Conservation (phyloP, 2,329 filamentous ascomycete species). For the Biscogniauxia marginata region DNA sequence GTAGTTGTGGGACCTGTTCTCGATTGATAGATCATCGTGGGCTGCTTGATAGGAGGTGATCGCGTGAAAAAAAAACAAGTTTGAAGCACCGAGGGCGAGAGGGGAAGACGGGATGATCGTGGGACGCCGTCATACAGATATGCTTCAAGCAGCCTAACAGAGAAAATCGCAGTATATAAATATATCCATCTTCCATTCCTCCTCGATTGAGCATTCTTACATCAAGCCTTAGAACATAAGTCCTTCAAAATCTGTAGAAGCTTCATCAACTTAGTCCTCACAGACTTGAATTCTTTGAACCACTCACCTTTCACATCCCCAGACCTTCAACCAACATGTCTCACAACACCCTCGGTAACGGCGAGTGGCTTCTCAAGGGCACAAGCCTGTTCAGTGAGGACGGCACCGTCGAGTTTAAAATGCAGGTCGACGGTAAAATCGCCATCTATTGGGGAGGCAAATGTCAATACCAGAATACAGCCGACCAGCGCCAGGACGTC, state of each 20-base stretch:
- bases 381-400: slow-evolving; percentile 31
- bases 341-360: slow-evolving; percentile 32
- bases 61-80: neutral
- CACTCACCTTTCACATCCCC: neutral
- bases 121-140: neutral
- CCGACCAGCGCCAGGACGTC: slow-evolving; percentile 25
- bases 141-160: neutral
- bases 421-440: slow-evolving; percentile 34
- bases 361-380: slow-evolving; percentile 31
- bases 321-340: slow-evolving; percentile 7
- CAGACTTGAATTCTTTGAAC: too few relatives aligned
- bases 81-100: neutral
- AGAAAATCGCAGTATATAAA: neutral
- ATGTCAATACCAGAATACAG: slow-evolving; percentile 31
- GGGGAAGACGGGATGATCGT: neutral
- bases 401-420: slow-evolving; percentile 32
- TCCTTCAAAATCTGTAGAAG: neutral
- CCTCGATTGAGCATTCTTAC: neutral
- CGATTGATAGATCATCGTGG: neutral
- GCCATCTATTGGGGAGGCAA: slow-evolving; percentile 31
- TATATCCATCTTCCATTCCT: neutral
- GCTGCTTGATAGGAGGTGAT: neutral
- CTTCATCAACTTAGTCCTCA: too few relatives aligned
- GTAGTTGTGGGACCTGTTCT: neutral
- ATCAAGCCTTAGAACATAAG: neutral